phyloP scores from a whole-genome alignment of 2,329 filamentous ascomycete species.

The Trichoderma hamatum region DNA sequence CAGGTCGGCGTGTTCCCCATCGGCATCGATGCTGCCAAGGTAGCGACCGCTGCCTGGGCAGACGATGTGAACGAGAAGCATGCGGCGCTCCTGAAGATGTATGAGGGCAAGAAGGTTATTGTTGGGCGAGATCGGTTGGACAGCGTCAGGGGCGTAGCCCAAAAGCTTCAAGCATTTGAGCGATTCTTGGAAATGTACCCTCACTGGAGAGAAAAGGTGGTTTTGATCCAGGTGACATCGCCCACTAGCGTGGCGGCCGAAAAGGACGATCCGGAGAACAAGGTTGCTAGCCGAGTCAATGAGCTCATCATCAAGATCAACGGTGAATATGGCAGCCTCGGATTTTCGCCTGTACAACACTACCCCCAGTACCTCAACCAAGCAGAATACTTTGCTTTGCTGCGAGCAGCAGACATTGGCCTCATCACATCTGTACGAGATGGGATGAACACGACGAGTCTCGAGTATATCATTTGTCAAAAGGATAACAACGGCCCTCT shows the following conservation, averaged over 20 bases:
- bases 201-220: constrained; percentile 88
- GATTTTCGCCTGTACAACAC: constrained; percentile 89
- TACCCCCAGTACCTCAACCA: constrained; percentile 90
- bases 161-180: constrained; percentile 94
- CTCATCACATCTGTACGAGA: constrained; percentile 95
- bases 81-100: constrained; percentile 71
- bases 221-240: constrained; percentile 93
- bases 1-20: constrained; percentile 94
- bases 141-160: constrained; percentile 88
- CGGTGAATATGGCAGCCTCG: constrained; percentile 82
- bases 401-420: constrained; percentile 86
- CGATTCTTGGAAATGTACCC: constrained; percentile 88
- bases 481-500: constrained; percentile 83
- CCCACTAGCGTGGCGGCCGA: constrained; percentile 80
- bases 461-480: constrained; percentile 94
- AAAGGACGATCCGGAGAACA: constrained; percentile 74
- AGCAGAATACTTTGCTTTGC: constrained; percentile 92
- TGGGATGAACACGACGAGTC: constrained; percentile 95
- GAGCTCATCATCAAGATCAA: constrained; percentile 92
- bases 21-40: constrained; percentile 84
- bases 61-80: constrained; percentile 72
- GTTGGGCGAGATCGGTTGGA: constrained; percentile 94
- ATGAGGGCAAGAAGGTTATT: constrained; percentile 90
- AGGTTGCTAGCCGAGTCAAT: constrained; percentile 85
- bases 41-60: constrained; percentile 74